Conservation (phyloP, 192 early-diverging fungal species). For the Coemansia sp. region DNA sequence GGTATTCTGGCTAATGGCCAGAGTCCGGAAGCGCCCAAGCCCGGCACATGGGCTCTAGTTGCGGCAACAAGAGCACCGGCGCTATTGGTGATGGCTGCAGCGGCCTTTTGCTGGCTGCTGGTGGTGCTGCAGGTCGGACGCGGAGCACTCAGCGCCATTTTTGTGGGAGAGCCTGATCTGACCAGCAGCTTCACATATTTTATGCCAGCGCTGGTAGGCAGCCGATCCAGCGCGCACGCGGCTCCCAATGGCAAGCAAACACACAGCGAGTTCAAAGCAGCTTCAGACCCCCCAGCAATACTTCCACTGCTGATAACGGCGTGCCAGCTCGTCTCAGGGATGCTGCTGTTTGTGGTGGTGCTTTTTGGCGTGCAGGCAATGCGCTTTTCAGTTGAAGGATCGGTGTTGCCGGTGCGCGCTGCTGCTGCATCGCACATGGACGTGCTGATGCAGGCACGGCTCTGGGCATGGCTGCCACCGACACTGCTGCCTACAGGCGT, state of each 20-base stretch:
- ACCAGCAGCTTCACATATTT: conserved; percentile 45
- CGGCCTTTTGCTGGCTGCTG: conserved; percentile 46
- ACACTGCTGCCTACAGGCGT: conserved; percentile 19
- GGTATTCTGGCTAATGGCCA: conserved; percentile 14
- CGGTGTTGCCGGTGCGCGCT: conserved; percentile 37
- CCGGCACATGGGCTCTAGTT: conserved; percentile 7
- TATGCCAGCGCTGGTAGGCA: conserved; percentile 26
- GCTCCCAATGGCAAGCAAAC: background rate
- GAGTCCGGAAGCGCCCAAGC: background rate
- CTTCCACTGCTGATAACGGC: conserved; percentile 25
- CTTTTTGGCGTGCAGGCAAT: conserved; percentile 48
- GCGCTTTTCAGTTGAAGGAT: conserved; percentile 34
- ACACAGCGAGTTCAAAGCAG: background rate
- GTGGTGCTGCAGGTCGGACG: conserved; percentile 45
- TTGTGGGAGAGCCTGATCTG: conserved; percentile 46
- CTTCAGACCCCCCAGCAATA: background rate
- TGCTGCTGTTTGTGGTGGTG: conserved; percentile 41
- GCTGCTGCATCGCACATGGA: conserved; percentile 17
- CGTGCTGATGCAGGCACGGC: conserved; percentile 32
- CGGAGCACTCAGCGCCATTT: conserved; percentile 48
- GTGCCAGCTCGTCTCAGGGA: conserved; percentile 35
- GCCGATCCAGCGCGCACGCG: background rate
- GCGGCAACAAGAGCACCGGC: conserved; percentile 14
- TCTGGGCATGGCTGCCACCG: conserved; percentile 36
- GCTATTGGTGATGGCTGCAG: conserved; percentile 16